Base-by-base conservation (phyloP, 2,329 filamentous ascomycete species). In the Hortaea sp. region DNA sequence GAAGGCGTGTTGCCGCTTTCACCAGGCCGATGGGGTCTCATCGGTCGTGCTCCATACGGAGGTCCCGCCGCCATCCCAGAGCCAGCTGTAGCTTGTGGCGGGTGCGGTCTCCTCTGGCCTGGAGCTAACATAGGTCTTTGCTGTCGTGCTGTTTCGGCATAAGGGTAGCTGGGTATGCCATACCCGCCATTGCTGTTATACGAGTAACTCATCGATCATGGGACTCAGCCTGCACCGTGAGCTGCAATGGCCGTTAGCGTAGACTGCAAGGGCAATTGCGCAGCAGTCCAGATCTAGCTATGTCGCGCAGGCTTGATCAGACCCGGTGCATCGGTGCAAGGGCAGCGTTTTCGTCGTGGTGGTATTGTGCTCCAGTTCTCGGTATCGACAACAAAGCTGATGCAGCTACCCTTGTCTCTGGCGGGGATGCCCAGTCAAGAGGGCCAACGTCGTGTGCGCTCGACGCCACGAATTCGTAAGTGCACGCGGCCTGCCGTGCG, bases 21-120 rank as follows among this genome's bases (percentile, higher is more conserved):
- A 41, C 39, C 35, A 27, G 50, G 44, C 12, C 46, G 45, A 34
- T 45, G 44, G 7, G 55, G 50, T 41, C 46, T 53, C 50, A 56
- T 53, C 12, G 45, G 48, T 42, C 50, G 51, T 13, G 44, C 51
- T 7, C 44, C 43, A 37, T 48, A 54, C 49, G 47, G 50, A 41
- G 46, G 51, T 40, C 52, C 42, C 12, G 31, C 42, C 12, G 31
- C 9, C 27, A n/a, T 30, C 9, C 13, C 31, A 20, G 31, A 27
- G 6, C 20, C 41, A n/a, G 50, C 32, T 13, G 29, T 30, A 32
- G 20, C 20, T 20, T 20, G 20, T 20, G 44, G 38, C 43, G 31
- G 44, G 10, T 44, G 41, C 10, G 44, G 40, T 30, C 44, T 38
- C 12, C 47, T 37, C 3, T 41, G 37, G 20, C 42, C 42, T n/a